These are phyloP conservation scores for Saccharomycopsis sp. DNA, from an alignment of 805 yeast species.

Conservation along the genomic window DNA sequence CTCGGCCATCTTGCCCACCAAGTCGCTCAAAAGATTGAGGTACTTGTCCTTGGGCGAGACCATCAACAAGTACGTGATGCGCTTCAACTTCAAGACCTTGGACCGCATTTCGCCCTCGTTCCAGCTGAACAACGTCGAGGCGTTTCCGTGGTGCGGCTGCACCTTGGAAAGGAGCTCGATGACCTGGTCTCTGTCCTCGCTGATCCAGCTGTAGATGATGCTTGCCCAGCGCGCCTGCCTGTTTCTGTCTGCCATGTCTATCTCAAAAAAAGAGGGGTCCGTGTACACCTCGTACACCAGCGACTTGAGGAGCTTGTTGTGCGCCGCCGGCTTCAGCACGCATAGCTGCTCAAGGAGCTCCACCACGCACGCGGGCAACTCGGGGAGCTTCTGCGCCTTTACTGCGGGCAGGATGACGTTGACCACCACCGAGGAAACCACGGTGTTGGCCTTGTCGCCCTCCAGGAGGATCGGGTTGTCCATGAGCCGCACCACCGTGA, in stretches of 20 bases:
- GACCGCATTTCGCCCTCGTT: conserved; percentile 59
- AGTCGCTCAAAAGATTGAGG: conserved; percentile 39
- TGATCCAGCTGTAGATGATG: conserved; percentile 57
- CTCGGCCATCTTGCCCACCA: conserved; percentile 43
- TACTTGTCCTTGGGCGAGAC: conserved; percentile 55
- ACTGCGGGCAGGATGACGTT: conserved; percentile 47
- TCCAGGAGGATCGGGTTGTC: conserved; percentile 41
- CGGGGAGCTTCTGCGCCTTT: conserved; percentile 38
- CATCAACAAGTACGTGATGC: conserved; percentile 58
- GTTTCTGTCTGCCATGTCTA: conserved; percentile 26
- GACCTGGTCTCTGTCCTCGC: conserved; percentile 53
- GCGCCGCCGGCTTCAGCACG: conserved; percentile 29
- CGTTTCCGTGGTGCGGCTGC: conserved; percentile 40
- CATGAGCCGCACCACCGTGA: conserved; percentile 35
- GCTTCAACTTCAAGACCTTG: conserved; percentile 46
- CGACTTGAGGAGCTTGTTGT: conserved; percentile 48
- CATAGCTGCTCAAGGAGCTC: conserved; percentile 35
- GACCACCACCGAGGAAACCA: conserved; percentile 46
- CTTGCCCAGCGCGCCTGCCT: conserved; percentile 39
- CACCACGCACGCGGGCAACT: conserved; percentile 36
- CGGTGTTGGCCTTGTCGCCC: conserved; percentile 49
- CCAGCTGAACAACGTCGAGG: conserved; percentile 65
- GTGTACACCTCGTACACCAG: conserved; percentile 56
- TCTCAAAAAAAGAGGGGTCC: conserved; percentile 51
- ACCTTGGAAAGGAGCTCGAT: conserved; percentile 44